Evolutionary conservation across 202 grass and related monocot genomes (phyloP).

Genomic region (Carex sylvatica): DNA sequence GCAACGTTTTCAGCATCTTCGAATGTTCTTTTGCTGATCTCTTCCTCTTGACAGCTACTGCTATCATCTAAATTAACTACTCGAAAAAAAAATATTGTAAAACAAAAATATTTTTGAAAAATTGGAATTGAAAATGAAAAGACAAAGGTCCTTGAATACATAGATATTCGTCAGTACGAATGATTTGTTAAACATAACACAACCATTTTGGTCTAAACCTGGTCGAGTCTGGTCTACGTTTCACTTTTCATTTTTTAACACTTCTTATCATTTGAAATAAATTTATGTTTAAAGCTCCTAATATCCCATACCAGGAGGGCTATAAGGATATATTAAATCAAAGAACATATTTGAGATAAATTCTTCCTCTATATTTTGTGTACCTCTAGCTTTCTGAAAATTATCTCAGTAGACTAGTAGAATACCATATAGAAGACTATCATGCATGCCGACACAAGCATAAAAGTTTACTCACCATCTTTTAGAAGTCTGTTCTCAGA

Average conservation of each 20-base stretch:
- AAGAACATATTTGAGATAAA: neutral
- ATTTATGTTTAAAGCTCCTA: neutral
- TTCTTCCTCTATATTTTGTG: neutral
- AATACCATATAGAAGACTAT: neutral
- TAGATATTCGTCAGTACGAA: neutral
- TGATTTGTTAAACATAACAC: neutral
- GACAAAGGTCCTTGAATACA: neutral
- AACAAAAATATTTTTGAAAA: neutral
- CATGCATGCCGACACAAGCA: neutral
- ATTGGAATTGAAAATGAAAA: neutral
- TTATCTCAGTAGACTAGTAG: neutral
- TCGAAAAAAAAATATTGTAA: neutral
- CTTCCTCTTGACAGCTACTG: constrained; percentile 2
- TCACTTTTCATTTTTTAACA: neutral
- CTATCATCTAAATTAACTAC: constrained; percentile 17
- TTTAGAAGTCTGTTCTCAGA: neutral
- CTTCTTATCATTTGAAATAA: neutral
- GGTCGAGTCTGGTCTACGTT: neutral
- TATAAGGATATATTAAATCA: neutral
- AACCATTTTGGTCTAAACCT: neutral
- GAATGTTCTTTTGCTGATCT: constrained; percentile 39
- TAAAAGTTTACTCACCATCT: neutral
- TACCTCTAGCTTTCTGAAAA: neutral
- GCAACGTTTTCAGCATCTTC: constrained; percentile 58
- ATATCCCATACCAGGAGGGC: neutral